Conservation (phyloP, 768 basidiomycete species). For the Galerina sulciceps region DNA sequence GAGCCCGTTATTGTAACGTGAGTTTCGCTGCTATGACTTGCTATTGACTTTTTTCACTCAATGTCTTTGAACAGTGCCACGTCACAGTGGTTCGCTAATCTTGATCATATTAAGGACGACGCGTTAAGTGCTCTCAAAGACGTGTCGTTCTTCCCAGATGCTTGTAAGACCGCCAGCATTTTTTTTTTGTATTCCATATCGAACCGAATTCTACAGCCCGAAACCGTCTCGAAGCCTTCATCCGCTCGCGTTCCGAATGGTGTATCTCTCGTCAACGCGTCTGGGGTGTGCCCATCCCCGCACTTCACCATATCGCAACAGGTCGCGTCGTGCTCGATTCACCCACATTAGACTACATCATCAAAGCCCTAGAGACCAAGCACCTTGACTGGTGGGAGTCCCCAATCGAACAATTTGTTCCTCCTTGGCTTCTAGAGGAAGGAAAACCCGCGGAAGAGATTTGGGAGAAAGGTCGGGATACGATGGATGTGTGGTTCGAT, state of each 20-base stretch:
- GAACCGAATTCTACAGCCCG: slow-evolving; percentile 55
- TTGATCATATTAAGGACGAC: slow-evolving; percentile 79
- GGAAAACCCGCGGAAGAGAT: slow-evolving; percentile 42
- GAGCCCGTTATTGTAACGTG: slow-evolving; percentile 91
- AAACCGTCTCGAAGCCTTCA: slow-evolving; percentile 86
- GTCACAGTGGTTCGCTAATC: slow-evolving; percentile 96
- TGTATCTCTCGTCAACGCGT: slow-evolving; percentile 97
- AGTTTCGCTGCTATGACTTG: slow-evolving; percentile 21
- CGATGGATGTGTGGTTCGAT: slow-evolving; percentile 99
- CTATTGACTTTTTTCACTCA: neutral
- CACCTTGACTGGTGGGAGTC: slow-evolving; percentile 94
- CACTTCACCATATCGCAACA: slow-evolving; percentile 69
- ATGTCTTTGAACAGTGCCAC: slow-evolving; percentile 66
- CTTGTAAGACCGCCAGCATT: slow-evolving; percentile 50
- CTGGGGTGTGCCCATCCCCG: slow-evolving; percentile 97
- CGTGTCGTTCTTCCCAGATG: slow-evolving; percentile 77
- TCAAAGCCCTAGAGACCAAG: slow-evolving; percentile 70
- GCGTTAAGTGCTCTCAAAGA: slow-evolving; percentile 71
- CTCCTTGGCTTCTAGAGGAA: slow-evolving; percentile 56
- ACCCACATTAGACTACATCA: slow-evolving; percentile 73
- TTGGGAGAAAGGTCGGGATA: slow-evolving; percentile 87
- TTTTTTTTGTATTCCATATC: neutral
- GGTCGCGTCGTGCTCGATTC: slow-evolving; percentile 68
- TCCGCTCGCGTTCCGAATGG: slow-evolving; percentile 93
- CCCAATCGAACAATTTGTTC: slow-evolving; percentile 80